A percentile compares a stretch with the other conserved stretches of the same genome.
Evolutionary conservation across 2,329 filamentous ascomycete species (phyloP).

Genomic region (Phoma sp.): DNA sequence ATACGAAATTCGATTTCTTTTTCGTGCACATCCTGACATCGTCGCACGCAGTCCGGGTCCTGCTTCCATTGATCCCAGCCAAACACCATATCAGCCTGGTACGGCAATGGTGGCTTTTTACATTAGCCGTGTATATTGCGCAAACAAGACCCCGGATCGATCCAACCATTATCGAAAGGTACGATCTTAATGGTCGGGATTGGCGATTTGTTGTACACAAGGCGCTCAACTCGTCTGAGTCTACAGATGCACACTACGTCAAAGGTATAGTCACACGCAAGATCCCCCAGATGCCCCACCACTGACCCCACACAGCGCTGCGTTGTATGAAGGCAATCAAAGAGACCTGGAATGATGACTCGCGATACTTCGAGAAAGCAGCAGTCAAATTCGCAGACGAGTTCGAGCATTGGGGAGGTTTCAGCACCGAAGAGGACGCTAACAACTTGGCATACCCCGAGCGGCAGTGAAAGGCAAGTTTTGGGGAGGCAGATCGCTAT

Average conservation of each 20-base stretch:
- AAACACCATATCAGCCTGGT: conserved; percentile 76
- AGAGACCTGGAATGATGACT: conserved; percentile 74
- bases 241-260: conserved; percentile 81
- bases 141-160: conserved; percentile 76
- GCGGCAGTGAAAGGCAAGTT: conserved; percentile 14
- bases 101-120: conserved; percentile 88
- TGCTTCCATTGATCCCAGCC: conserved; percentile 77
- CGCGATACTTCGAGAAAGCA: conserved; percentile 69
- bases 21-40: conserved; percentile 81
- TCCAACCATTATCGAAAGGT: conserved; percentile 62
- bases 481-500: conserved; percentile 9
- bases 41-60: conserved; percentile 84
- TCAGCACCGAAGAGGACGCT: conserved; percentile 41
- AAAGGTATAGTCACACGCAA: conserved; percentile 63
- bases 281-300: not conserved
- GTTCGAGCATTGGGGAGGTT: conserved; percentile 71
- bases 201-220: conserved; percentile 80
- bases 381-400: conserved; percentile 76
- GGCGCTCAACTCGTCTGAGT: conserved; percentile 70
- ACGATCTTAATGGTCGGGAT: conserved; percentile 66
- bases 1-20: conserved; percentile 77
- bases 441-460: conserved; percentile 33
- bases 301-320: conserved; percentile 56
- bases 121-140: conserved; percentile 76
- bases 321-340: conserved; percentile 77